Percentiles rank a stretch among this genome's conserved stretches.
These are phyloP conservation scores for Pyronema omphalodes DNA, from an alignment of 495 filamentous ascomycete genomes.

Conservation along the genomic window DNA sequence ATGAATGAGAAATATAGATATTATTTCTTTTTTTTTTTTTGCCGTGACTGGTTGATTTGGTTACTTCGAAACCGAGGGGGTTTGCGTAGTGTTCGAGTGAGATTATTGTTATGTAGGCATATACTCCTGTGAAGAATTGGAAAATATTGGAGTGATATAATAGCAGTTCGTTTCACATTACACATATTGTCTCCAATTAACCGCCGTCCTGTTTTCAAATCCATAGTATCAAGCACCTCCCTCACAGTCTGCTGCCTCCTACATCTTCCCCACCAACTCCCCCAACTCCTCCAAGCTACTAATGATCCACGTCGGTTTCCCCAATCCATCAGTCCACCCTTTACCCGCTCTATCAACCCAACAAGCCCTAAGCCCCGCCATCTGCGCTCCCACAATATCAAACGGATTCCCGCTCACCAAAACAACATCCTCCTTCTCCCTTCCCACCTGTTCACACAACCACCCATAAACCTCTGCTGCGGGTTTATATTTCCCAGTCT, in stretches of 20 bases:
- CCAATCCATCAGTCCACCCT: conserved; percentile 16
- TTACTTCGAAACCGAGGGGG: too few relatives aligned
- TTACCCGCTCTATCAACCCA: conserved; percentile 48
- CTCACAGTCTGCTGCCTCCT: background rate
- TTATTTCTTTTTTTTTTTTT: too few relatives aligned
- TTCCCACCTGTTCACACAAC: conserved; percentile 36
- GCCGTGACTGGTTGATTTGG: too few relatives aligned
- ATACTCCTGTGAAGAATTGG: too few relatives aligned
- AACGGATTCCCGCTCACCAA: conserved; percentile 65
- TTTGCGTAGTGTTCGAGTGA: too few relatives aligned
- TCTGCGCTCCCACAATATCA: conserved; percentile 45
- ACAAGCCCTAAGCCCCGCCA: conserved; percentile 38
- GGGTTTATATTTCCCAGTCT: conserved; percentile 36
- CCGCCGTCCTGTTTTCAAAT: too few relatives aligned
- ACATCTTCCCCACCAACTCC: background rate
- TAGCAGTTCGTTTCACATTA: too few relatives aligned
- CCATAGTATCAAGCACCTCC: too few relatives aligned
- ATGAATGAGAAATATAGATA: too few relatives aligned
- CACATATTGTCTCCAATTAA: too few relatives aligned
- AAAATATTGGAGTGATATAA: too few relatives aligned
- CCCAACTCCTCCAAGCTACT: conserved; percentile 10
- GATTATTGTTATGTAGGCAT: too few relatives aligned
- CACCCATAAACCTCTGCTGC: conserved; percentile 43
- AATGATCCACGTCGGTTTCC: conserved; percentile 6
- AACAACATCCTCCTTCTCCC: conserved; percentile 37